These are phyloP conservation scores for Craspedostauros australis DNA, from an alignment of 108 stramenopile genomes.

Conservation along the genomic window DNA sequence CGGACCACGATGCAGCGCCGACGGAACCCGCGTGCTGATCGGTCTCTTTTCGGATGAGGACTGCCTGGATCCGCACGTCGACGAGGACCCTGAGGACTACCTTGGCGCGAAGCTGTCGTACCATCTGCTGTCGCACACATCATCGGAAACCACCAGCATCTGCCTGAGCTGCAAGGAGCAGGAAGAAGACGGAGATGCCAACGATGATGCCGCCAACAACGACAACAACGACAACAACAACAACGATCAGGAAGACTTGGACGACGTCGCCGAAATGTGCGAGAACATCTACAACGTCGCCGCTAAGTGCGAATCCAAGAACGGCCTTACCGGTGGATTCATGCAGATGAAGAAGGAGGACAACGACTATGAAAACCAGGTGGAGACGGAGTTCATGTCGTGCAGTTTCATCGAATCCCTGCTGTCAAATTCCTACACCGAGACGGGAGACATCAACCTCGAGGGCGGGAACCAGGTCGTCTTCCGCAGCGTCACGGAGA, in stretches of 20 bases:
- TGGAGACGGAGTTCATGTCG: constrained; percentile 48
- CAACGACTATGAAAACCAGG: constrained; percentile 47
- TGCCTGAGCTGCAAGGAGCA: constrained; percentile 43
- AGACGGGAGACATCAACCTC: constrained; percentile 36
- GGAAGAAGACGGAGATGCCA: constrained; percentile 24
- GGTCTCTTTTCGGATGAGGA: constrained; percentile 65
- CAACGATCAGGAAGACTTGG: neutral
- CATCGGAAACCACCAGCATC: constrained; percentile 26
- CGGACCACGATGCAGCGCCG: constrained; percentile 48
- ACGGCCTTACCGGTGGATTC: constrained; percentile 48
- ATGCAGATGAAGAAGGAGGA: constrained; percentile 29
- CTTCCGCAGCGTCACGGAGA: constrained; percentile 12
- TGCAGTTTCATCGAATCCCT: constrained; percentile 43
- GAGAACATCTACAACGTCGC: constrained; percentile 46
- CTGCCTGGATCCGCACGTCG: constrained; percentile 40
- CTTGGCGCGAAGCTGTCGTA: constrained; percentile 54
- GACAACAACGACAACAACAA: constrained; percentile 36
- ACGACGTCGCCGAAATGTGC: constrained; percentile 45
- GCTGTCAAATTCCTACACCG: constrained; percentile 29
- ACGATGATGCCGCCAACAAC: constrained; percentile 27
- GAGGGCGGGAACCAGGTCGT: constrained; percentile 12
- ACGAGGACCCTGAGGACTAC: constrained; percentile 36
- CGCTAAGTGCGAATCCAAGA: constrained; percentile 68
- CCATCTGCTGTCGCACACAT: constrained; percentile 47
- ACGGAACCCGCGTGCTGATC: constrained; percentile 51